These are phyloP conservation scores for Diaporthe nobilis DNA, from an alignment of 2,329 filamentous ascomycete genomes.

Conservation along the genomic window DNA sequence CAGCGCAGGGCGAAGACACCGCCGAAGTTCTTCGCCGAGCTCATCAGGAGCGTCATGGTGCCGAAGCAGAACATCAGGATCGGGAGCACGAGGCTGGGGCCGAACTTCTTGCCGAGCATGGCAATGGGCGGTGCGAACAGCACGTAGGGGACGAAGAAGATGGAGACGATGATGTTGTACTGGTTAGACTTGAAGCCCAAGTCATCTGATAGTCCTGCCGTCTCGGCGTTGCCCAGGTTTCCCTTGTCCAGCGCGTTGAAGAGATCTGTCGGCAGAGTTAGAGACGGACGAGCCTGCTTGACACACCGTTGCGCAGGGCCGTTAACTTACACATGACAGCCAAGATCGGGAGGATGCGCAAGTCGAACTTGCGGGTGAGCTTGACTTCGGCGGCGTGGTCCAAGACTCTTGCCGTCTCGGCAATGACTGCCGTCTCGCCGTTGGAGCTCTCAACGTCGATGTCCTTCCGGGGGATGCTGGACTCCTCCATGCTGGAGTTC, in stretches of 20 bases:
- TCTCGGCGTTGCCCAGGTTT: conserved; percentile 71
- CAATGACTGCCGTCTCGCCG: conserved; percentile 44
- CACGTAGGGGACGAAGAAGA: conserved; percentile 83
- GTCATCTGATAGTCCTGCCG: conserved; percentile 64
- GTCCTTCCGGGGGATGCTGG: conserved; percentile 27
- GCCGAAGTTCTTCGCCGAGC: conserved; percentile 70
- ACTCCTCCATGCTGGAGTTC: conserved; percentile 34
- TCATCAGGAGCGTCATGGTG: conserved; percentile 71
- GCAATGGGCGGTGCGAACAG: conserved; percentile 75
- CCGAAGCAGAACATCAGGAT: conserved; percentile 78
- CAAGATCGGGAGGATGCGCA: conserved; percentile 58
- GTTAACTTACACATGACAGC: conserved; percentile 57
- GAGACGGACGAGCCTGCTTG: neutral
- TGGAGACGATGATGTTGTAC: conserved; percentile 78
- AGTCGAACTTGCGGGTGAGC: conserved; percentile 62
- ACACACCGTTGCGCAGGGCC: neutral
- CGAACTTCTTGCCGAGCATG: conserved; percentile 78
- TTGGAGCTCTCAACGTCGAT: conserved; percentile 46
- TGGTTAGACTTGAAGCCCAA: conserved; percentile 73
- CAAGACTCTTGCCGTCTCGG: conserved; percentile 50
- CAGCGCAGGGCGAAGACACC: conserved; percentile 78
- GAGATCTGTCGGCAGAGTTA: conserved; percentile 50
- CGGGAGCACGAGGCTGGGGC: conserved; percentile 74
- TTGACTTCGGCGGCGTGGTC: conserved; percentile 58
- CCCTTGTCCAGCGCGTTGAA: conserved; percentile 65